A percentile compares a stretch with the other conserved stretches of the same genome.
These are phyloP conservation scores for Amanita thiersii DNA, from an alignment of 768 basidiomycete species.

Conservation along the genomic window DNA sequence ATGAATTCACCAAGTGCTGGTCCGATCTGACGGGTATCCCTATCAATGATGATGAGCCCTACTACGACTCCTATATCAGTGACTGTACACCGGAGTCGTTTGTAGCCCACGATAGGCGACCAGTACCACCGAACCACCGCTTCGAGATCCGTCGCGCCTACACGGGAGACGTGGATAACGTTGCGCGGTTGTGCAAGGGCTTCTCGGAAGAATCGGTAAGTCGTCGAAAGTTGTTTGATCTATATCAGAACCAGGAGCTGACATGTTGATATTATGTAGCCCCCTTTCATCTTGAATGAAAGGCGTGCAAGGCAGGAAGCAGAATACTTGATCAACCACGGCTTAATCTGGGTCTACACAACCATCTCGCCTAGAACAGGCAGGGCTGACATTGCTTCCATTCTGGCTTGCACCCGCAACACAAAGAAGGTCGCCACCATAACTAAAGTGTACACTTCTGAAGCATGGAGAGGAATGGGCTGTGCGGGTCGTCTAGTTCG, in stretches of 20 bases:
- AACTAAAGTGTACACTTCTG: constrained; percentile 64
- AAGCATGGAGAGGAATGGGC: constrained; percentile 39
- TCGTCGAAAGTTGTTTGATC: constrained; percentile 4
- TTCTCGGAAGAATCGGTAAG: constrained; percentile 58
- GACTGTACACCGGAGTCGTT: constrained; percentile 44
- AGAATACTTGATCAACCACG: constrained; percentile 30
- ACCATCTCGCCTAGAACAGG: constrained; percentile 19
- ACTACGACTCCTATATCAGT: constrained; percentile 55
- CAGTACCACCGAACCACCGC: not conserved
- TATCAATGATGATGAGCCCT: constrained; percentile 27
- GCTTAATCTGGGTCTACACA: constrained; percentile 55
- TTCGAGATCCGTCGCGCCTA: constrained; percentile 37
- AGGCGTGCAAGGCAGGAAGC: constrained; percentile 45
- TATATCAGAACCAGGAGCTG: constrained; percentile 3
- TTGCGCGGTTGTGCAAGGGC: constrained; percentile 40
- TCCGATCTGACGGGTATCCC: constrained; percentile 32
- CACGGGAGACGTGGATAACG: constrained; percentile 23
- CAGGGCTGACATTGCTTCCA: constrained; percentile 42
- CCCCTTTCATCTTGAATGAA: constrained; percentile 42
- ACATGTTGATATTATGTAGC: constrained; percentile 23
- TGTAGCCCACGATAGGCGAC: constrained; percentile 10
- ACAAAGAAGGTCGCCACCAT: constrained; percentile 50
- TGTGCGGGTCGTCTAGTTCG: constrained; percentile 59
- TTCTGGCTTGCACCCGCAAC: constrained; percentile 62
- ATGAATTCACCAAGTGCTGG: constrained; percentile 43